Evolutionary conservation across 768 basidiomycete species (phyloP), one percentile per base, ranked within the genome.

Genomic region (Podaxis carcinomalis): DNA sequence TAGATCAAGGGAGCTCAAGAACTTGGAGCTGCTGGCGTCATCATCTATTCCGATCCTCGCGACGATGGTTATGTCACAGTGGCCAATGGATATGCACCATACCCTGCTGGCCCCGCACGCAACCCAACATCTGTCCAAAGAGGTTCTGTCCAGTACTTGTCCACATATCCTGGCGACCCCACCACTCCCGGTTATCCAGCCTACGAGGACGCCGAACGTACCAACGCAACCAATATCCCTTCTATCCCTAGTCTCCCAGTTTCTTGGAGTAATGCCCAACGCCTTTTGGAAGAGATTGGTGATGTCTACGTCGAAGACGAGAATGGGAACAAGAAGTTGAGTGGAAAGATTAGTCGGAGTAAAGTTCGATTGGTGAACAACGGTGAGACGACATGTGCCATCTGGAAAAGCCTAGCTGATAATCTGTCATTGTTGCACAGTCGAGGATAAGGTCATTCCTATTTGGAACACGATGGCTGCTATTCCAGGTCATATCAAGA

Each of bases 111-210:
- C 3, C 95, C 95, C 32, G 95, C 95, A 42, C 83, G 93, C 54
- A 92, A 93, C 71, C 90, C 90, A 0, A 83, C 84, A 3, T 85
- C 89, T 16, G 87, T 98, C 11, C 87, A 98, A 71, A 84, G 95
- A 55, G 95, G 95, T 35, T 90, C 87, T 44, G 92, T 92, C 2
- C 84, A 88, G 66, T 92, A 78, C 70, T 70, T 92, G 55, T 83
- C 83, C 13, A 69, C 74, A 1, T 90, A 89, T 66, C 85, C 86
- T 16, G 87, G 88, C 10, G 90, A 92, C 68, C 92, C 94, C 1
- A 87, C 90, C 0, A 98, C 96, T 2, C 95, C 95, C 4, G 92
- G 90, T 9, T 82, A 85, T 63, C 95, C 96, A 51, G 79, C 95
- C 1, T 98, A 98, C 72, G 82, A 86, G 69, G 86, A 94, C 68